These are phyloP conservation scores for Candida succiphila DNA, from an alignment of 805 yeast species.

Conservation along the genomic window DNA sequence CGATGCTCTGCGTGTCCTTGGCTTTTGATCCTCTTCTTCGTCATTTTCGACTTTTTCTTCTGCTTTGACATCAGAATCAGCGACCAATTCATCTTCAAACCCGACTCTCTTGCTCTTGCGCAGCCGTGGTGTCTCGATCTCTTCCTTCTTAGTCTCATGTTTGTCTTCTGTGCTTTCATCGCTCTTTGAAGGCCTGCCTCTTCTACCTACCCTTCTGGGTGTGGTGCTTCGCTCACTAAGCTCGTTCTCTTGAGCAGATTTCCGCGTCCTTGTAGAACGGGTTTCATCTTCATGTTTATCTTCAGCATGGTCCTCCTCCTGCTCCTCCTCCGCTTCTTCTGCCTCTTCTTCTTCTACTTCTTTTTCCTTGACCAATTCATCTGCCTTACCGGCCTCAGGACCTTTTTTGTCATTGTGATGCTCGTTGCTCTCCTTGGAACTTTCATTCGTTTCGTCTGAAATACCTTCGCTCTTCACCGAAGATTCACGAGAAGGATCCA, in stretches of 20 bases:
- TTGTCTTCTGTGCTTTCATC: neutral
- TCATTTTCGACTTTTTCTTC: conserved; percentile 1
- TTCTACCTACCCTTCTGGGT: neutral
- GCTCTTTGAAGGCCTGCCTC: neutral
- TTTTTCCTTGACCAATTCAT: neutral
- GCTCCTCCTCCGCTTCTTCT: conserved; percentile 2
- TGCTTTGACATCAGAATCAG: conserved; percentile 1
- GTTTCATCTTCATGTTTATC: neutral
- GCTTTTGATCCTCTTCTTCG: conserved; percentile 1
- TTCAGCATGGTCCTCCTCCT: neutral
- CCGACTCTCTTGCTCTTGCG: conserved; percentile 2
- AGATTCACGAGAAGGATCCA: too few relatives aligned
- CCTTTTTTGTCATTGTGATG: conserved; percentile 1
- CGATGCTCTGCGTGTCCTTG: neutral
- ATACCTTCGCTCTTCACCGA: too few relatives aligned
- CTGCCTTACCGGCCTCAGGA: neutral
- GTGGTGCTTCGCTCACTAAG: neutral
- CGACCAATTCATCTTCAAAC: conserved; percentile 1
- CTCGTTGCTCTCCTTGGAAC: too few relatives aligned
- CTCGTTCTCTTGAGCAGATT: neutral
- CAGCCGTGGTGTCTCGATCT: conserved; percentile 1
- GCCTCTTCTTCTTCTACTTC: conserved; percentile 1
- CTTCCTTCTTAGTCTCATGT: neutral
- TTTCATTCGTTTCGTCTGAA: too few relatives aligned
- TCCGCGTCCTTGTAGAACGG: too few relatives aligned